Base-by-base conservation (phyloP, 345 rosid genomes). In the Cardamine resedifolia region DNA sequence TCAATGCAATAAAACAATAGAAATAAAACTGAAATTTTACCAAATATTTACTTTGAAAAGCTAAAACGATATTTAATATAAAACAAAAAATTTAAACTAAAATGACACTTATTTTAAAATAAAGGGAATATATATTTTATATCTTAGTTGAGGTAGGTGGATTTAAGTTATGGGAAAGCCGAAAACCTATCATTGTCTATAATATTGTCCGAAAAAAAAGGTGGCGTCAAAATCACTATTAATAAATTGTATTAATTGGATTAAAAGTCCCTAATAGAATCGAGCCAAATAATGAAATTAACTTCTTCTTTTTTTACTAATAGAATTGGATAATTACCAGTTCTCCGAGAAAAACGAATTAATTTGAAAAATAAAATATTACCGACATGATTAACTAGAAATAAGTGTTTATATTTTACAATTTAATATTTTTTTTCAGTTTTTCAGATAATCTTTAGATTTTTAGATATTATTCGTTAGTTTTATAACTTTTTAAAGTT, bases 171-270 rank as follows among this genome's bases (percentile, higher is more conserved):
- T 20, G 24, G 24, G 0, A 44, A 23, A 20, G 47, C 7, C 7
- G 24, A 53, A 72, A 63, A 31, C 47, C 38, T 72, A 14, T 28
- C 61, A 36, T 34, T 34, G 2, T 34, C 67, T 31, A 31, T 31
- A 31, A 31, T 31, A 33, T 3, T 8, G 36, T 33, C 33, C 7
- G 9, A 27, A 24, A 1, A 16, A 5, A 68, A n/a, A n/a, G n/a
- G 20, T 48, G 20, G 15, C 44, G 3, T 50, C 43, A 38, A 14
- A 38, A 12, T 18, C 1, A n/a, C 9, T 3, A 38, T 12, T 21
- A 5, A 19, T 12, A 34, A 11, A 24, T 30, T 71, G 28, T 11
- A 47, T 21, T 10, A 24, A 27, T 16, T 45, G 7, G 31, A 20
- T 60, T 10, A 6, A 2, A 15, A 7, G 16, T 11, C 0, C n/a